These are phyloP conservation scores for Prototheca wickerhamii DNA, from an alignment of 163 green algal genomes.

Conservation along the genomic window DNA sequence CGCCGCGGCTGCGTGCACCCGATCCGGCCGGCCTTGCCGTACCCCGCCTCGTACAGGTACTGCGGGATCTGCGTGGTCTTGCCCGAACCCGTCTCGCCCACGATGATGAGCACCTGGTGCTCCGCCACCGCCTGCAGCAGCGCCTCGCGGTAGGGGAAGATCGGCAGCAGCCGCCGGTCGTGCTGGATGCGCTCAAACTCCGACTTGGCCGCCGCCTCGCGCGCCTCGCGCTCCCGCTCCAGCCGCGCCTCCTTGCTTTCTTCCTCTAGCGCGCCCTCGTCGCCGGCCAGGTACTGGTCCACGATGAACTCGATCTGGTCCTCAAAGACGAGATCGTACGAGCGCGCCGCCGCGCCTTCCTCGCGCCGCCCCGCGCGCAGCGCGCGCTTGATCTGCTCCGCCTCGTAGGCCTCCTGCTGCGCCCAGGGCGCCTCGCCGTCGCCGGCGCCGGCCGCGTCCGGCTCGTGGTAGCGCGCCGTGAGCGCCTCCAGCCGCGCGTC, in stretches of 20 bases:
- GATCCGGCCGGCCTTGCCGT: slow-evolving; percentile 80
- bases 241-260: slow-evolving; percentile 41
- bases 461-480: slow-evolving; percentile 42
- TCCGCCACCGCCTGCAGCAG: slow-evolving; percentile 73
- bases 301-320: slow-evolving; percentile 95
- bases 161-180: slow-evolving; percentile 72
- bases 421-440: slow-evolving; percentile 49
- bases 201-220: slow-evolving; percentile 28
- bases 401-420: slow-evolving; percentile 89
- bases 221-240: slow-evolving; percentile 40
- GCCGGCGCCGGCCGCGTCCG: slow-evolving; percentile 43
- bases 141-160: slow-evolving; percentile 62
- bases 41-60: slow-evolving; percentile 91
- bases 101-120: slow-evolving; percentile 92
- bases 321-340: slow-evolving; percentile 88
- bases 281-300: slow-evolving; percentile 41
- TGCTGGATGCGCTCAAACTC: slow-evolving; percentile 55
- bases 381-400: slow-evolving; percentile 67
- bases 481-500: slow-evolving; percentile 43
- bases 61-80: slow-evolving; percentile 97
- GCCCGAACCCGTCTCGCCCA: slow-evolving; percentile 92
- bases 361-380: not conserved
- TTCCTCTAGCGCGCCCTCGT: slow-evolving; percentile 8
- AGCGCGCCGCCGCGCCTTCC: slow-evolving; percentile 2
- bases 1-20: slow-evolving; percentile 90